phyloP scores from a whole-genome alignment of 768 basidiomycete genomes.

The Calocera cornea region DNA sequence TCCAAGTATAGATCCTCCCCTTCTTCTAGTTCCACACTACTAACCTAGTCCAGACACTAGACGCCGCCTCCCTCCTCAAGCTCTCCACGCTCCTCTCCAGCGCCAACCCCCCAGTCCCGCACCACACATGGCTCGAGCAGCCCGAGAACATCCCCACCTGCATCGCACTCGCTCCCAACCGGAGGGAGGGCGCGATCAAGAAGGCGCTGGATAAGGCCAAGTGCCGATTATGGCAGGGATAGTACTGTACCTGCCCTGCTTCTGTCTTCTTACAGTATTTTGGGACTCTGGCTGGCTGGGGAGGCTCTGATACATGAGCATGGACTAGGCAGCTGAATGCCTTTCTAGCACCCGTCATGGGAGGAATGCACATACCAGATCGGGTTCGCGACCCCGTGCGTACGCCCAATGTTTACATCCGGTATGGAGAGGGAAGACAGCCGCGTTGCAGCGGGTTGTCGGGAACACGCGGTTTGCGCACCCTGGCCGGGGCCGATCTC shows the following conservation, averaged over 20 bases:
- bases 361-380: no score
- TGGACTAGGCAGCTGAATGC: no score
- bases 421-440: no score
- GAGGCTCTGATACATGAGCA: no score
- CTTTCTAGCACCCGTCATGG: no score
- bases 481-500: no score
- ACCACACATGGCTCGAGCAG: slow-evolving; percentile 34
- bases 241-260: neutral
- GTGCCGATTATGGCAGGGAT: slow-evolving; percentile 27
- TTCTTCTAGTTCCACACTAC: neutral
- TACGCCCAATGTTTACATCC: no score
- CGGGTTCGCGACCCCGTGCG: no score
- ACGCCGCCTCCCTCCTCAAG: slow-evolving; percentile 23
- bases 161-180: slow-evolving; percentile 33
- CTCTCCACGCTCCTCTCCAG: slow-evolving; percentile 23
- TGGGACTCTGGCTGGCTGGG: no score
- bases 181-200: slow-evolving; percentile 27
- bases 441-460: no score
- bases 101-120: slow-evolving; percentile 22
- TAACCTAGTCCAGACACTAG: slow-evolving; percentile 22
- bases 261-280: no score
- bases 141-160: slow-evolving; percentile 33
- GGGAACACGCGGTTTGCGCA: no score
- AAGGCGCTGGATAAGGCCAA: slow-evolving; percentile 31
- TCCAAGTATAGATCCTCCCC: slow-evolving; percentile 24